Conservation (phyloP, 805 yeast species). For the Suhomyces prunicola region DNA sequence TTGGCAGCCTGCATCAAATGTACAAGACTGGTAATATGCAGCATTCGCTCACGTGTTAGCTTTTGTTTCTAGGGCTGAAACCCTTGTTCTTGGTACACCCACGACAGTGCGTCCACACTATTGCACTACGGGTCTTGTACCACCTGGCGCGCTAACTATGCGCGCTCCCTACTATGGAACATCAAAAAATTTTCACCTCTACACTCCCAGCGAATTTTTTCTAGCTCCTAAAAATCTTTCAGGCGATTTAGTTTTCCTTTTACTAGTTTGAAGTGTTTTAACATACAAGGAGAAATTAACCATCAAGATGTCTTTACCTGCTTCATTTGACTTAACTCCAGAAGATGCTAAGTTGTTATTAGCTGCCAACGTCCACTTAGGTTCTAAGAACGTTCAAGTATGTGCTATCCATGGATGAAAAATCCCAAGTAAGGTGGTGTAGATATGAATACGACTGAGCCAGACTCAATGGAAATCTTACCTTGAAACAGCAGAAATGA, state of each 20-base stretch:
- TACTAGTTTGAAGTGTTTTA: slow-evolving; percentile 4
- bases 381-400: slow-evolving; percentile 99
- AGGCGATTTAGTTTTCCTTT: slow-evolving; percentile 5
- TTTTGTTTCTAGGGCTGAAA: background rate
- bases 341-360: slow-evolving; percentile 98
- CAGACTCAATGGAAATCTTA: background rate
- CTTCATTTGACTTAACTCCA: slow-evolving; percentile 88
- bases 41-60: slow-evolving; percentile 3
- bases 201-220: slow-evolving; percentile 3
- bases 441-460: background rate
- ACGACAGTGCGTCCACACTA: slow-evolving; percentile 1
- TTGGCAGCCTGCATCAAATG: background rate
- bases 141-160: slow-evolving; percentile 2
- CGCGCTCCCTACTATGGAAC: background rate
- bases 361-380: slow-evolving; percentile 99
- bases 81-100: slow-evolving; percentile 3
- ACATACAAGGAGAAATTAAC: slow-evolving; percentile 2
- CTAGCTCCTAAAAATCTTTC: background rate
- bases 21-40: background rate
- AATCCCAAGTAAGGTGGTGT: background rate
- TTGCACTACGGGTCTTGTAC: slow-evolving; percentile 1
- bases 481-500: too few relatives aligned
- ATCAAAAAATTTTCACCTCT: slow-evolving; percentile 8
- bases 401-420: slow-evolving; percentile 33
- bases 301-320: slow-evolving; percentile 71